phyloP scores from a whole-genome alignment of 2,329 filamentous ascomycete species.

The Diaporthe helianthi region DNA sequence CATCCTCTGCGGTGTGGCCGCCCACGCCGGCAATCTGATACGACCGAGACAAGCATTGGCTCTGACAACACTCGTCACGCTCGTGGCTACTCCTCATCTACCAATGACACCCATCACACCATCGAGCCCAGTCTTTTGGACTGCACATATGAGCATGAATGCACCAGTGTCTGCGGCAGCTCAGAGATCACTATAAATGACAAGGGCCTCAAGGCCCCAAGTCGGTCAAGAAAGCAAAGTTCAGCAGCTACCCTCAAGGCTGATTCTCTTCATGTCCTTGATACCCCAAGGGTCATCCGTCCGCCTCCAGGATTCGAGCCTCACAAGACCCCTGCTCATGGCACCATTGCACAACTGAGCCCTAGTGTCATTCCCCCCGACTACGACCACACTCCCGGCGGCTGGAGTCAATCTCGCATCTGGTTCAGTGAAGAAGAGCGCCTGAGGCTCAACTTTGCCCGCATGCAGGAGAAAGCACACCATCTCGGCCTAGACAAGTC shows the following conservation, averaged over 20 bases:
- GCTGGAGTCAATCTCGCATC: slow-evolving; percentile 3
- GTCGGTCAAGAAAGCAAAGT: not conserved
- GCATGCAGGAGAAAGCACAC: slow-evolving; percentile 16
- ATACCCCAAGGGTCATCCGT: not conserved
- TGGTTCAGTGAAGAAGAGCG: slow-evolving; percentile 30
- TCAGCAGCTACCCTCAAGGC: not conserved
- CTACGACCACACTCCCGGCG: not conserved
- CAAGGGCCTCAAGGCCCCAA: not conserved
- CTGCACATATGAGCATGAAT: not conserved
- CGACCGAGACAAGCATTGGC: slow-evolving; percentile 2
- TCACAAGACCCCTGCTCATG: not conserved
- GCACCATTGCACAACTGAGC: not conserved
- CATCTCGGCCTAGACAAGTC: slow-evolving; percentile 15
- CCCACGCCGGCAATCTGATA: slow-evolving; percentile 1
- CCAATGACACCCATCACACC: not conserved
- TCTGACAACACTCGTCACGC: not conserved
- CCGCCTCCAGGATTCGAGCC: slow-evolving; percentile 7
- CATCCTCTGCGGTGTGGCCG: not conserved
- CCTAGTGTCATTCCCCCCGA: not conserved
- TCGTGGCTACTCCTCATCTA: slow-evolving; percentile 9
- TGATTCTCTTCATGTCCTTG: not conserved
- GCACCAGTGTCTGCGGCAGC: not conserved
- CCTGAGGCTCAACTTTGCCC: slow-evolving; percentile 16
- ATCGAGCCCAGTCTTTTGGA: not conserved
- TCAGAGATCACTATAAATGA: not conserved